Conservation (phyloP, 805 yeast genomes). For the Candida koratica region DNA sequence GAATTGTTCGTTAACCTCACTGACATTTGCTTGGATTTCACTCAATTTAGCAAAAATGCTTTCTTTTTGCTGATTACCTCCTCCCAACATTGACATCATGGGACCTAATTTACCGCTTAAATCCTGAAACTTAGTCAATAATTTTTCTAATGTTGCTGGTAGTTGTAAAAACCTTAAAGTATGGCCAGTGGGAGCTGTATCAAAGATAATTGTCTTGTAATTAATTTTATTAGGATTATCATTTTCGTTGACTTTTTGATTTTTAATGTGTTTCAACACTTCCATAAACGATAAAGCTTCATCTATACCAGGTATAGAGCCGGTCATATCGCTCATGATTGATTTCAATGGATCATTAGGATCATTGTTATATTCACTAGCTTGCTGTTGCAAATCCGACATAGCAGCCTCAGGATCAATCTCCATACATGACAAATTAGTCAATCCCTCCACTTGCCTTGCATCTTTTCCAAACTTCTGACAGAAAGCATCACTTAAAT, state of each 20-base stretch:
- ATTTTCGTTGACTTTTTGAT: conserved; percentile 39
- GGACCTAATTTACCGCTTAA: conserved; percentile 88
- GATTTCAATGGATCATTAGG: conserved; percentile 61
- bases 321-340: conserved; percentile 86
- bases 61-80: conserved; percentile 61
- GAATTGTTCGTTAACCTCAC: conserved; percentile 90
- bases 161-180: conserved; percentile 91
- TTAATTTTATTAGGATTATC: conserved; percentile 23
- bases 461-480: conserved; percentile 98
- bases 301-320: conserved; percentile 96
- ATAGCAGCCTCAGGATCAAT: conserved; percentile 94
- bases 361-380: conserved; percentile 53
- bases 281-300: conserved; percentile 98
- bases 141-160: conserved; percentile 86
- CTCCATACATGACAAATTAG: conserved; percentile 94
- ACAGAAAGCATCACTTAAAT: conserved; percentile 95
- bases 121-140: conserved; percentile 82
- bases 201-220: conserved; percentile 89
- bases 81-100: conserved; percentile 72
- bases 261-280: conserved; percentile 92
- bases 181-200: conserved; percentile 99
- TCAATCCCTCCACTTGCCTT: conserved; percentile 82
- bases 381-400: conserved; percentile 71
- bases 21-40: conserved; percentile 74
- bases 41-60: conserved; percentile 77